Conservation (phyloP, 2,329 filamentous ascomycete species). For the Aspergillus candidus region DNA sequence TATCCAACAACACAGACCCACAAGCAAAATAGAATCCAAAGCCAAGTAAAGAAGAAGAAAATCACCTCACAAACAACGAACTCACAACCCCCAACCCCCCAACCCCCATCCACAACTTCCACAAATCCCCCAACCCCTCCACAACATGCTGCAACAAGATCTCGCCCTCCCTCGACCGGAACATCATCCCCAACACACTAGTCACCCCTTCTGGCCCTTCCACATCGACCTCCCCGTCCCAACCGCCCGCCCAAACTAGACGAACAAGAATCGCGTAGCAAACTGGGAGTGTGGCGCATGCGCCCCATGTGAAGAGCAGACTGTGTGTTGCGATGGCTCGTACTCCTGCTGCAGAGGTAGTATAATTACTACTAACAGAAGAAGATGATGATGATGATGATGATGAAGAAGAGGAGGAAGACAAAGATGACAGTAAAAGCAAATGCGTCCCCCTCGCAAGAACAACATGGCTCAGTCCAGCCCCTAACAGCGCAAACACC, state of each 20-base stretch:
- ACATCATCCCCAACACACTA: conserved; percentile 12
- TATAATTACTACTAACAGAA: neutral
- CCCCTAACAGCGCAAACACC: conserved; percentile 32
- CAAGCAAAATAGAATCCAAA: too few relatives aligned
- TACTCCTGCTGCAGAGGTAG: conserved; percentile 1
- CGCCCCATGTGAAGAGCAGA: conserved; percentile 38
- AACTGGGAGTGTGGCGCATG: conserved; percentile 41
- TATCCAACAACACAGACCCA: conserved; percentile 4
- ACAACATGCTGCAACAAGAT: conserved; percentile 14
- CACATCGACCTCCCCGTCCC: conserved; percentile 1
- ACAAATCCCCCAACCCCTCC: conserved; percentile 19
- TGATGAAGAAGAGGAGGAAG: too few relatives aligned
- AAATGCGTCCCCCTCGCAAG: too few relatives aligned
- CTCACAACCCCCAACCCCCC: conserved; percentile 20
- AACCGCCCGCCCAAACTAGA: conserved; percentile 21
- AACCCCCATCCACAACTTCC: conserved; percentile 23
- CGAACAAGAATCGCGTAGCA: conserved; percentile 37
- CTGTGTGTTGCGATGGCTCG: conserved; percentile 33
- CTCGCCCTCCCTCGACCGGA: conserved; percentile 12
- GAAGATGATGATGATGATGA: too few relatives aligned
- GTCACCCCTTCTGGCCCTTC: neutral
- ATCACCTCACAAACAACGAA: conserved; percentile 4
- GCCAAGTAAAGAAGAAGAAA: neutral
- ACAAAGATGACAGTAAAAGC: too few relatives aligned
- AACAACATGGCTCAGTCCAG: conserved; percentile 36